A percentile compares a stretch with the other conserved stretches of the same genome.
Conservation (phyloP, 345 rosid species). For the Atalantia buxifolia region DNA sequence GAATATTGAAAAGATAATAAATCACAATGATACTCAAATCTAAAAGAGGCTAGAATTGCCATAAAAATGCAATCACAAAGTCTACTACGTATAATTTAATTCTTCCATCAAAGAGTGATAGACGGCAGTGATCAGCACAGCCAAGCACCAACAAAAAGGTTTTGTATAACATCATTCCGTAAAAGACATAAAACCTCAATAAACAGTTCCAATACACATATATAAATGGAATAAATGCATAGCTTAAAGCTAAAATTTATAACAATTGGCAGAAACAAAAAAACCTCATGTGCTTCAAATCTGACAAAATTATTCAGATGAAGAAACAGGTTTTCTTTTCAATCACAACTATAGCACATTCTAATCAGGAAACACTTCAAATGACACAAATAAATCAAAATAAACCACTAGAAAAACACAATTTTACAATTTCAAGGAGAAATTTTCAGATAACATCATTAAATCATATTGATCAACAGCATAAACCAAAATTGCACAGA, state of each 20-base stretch:
- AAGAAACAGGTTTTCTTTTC: background rate
- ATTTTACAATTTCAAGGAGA: background rate
- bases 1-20: background rate
- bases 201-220: background rate
- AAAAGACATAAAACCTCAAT: background rate
- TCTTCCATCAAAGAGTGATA: background rate
- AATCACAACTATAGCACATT: background rate
- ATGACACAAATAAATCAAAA: background rate
- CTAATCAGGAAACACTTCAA: background rate
- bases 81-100: background rate
- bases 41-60: background rate
- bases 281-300: background rate
- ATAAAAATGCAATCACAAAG: background rate
- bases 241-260: background rate
- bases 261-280: background rate
- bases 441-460: background rate
- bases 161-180: background rate
- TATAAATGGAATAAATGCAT: background rate
- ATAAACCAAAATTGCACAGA: background rate
- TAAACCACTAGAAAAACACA: background rate
- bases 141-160: background rate
- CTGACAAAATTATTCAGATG: background rate
- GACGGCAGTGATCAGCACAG: background rate
- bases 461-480: background rate
- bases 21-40: conserved; percentile 2